These are phyloP conservation scores for Chloroidium sp. DNA, from an alignment of 163 green algal species.

Conservation along the genomic window DNA sequence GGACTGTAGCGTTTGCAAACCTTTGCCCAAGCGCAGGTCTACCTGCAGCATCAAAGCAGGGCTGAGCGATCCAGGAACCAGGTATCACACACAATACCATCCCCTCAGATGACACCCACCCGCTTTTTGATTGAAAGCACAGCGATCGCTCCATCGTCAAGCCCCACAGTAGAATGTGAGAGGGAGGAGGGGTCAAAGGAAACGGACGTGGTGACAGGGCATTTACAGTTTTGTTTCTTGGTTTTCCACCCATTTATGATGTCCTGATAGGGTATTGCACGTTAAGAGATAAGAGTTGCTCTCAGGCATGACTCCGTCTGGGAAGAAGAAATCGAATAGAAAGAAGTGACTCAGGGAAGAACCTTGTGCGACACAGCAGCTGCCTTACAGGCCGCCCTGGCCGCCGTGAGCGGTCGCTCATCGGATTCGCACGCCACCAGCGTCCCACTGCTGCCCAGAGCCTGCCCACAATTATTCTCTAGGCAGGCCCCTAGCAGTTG, in stretches of 20 bases:
- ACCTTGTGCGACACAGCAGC: slow-evolving; percentile 60
- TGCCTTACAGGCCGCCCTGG: slow-evolving; percentile 40
- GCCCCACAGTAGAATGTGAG: too few species aligned
- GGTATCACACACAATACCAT: too few species aligned
- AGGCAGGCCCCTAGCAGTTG: too few species aligned
- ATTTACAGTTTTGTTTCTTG: not conserved
- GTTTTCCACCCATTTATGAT: not conserved
- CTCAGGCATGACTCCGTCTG: too few species aligned
- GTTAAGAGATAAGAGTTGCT: too few species aligned
- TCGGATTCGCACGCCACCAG: slow-evolving; percentile 79
- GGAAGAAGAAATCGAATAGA: too few species aligned
- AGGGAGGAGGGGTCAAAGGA: too few species aligned
- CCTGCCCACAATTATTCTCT: slow-evolving; percentile 20
- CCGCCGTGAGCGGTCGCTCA: slow-evolving; percentile 53
- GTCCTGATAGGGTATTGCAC: too few species aligned
- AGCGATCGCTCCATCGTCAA: too few species aligned
- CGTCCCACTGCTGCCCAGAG: slow-evolving; percentile 55
- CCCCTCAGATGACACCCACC: too few species aligned
- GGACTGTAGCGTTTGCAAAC: slow-evolving; percentile 43
- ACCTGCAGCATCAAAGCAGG: slow-evolving; percentile 25
- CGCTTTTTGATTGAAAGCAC: too few species aligned
- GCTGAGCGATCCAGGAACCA: too few species aligned
- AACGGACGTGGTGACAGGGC: not conserved
- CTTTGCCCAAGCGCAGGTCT: slow-evolving; percentile 39
- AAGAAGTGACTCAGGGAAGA: not conserved